Evolutionary conservation across 208 protist species (phyloP), one percentile per base, ranked within the genome.

Genomic region (Tritrichomonas musculus): DNA sequence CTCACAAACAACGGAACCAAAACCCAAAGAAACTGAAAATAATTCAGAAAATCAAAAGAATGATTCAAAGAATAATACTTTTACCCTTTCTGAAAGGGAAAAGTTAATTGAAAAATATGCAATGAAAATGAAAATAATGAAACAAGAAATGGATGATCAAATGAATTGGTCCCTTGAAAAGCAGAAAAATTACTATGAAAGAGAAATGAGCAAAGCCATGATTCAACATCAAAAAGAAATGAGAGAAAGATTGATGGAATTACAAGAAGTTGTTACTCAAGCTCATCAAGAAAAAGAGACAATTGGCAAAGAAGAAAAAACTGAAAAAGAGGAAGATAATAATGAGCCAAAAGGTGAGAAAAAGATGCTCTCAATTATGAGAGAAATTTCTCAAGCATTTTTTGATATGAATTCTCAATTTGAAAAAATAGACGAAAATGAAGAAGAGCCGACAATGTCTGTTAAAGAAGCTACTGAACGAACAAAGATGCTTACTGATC

Each of bases 91-190:
- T 47, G 39, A 25, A 50, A 20, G 11, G 41, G 41, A 50, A 50
- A 9, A 47, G 30, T 14, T 44, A 8, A 36, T 88, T 13, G 25
- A 30, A n/a, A 57, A 88, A 39, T 88, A 88, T 39, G 44, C 77
- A 39, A 47, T 53, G 47, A 88, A 88, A 88, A 27, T 57, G 3
- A 88, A 50, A 57, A 57, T 88, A 33, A 39, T 49, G 25, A 47
- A 47, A 20, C n/a, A 88, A 60, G 77, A 88, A 88, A 57, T 88
- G 47, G 77, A 88, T 30, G 47, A 88, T 39, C 77, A 88, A 57
- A 60, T 2, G 1, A 50, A 47, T 39, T 88, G 77, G 77, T 41
- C 44, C 53, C n/a, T 88, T 14, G 47, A 88, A 39, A 88, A 88
- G 9, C 77, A 88, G 39, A 53, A 57, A 17, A 53, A 57, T 27